These are phyloP conservation scores for Pigoraptor vietnamica DNA, from an alignment of 78 protist genomes.

Conservation along the genomic window DNA sequence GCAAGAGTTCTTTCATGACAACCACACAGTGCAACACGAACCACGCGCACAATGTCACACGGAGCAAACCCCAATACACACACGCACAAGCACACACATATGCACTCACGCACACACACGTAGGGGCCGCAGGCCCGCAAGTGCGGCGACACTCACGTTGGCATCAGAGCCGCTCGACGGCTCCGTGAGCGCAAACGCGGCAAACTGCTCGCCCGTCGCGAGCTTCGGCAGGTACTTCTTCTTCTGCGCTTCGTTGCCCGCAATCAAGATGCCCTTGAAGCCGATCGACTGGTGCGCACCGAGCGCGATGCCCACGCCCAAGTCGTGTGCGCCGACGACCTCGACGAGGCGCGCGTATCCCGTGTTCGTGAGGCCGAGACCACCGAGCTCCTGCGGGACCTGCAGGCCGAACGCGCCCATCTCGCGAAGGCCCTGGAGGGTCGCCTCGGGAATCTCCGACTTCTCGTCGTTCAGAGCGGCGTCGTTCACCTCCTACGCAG, in stretches of 20 bases:
- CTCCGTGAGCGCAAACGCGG: slow-evolving; percentile 33
- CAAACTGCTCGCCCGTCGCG: slow-evolving; percentile 16
- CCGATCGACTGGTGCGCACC: slow-evolving; percentile 24
- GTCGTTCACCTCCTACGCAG: too few species aligned
- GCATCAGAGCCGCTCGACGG: slow-evolving; percentile 24
- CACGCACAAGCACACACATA: too few species aligned
- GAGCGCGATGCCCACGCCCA: background rate
- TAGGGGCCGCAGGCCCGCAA: too few species aligned
- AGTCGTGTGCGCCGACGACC: background rate
- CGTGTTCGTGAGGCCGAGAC: slow-evolving; percentile 36
- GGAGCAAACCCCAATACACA: too few species aligned
- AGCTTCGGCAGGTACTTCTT: slow-evolving; percentile 18
- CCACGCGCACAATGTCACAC: too few species aligned
- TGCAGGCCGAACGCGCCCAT: slow-evolving; percentile 24
- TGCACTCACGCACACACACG: too few species aligned
- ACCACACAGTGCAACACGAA: too few species aligned
- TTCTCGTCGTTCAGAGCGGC: background rate
- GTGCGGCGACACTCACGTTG: too few species aligned
- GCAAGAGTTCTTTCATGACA: too few species aligned
- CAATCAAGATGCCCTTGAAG: slow-evolving; percentile 21
- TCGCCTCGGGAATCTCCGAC: background rate
- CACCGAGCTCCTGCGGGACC: slow-evolving; percentile 44
- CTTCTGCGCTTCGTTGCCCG: slow-evolving; percentile 19
- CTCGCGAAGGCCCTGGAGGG: slow-evolving; percentile 7
- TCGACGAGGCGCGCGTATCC: background rate